phyloP scores from a whole-genome alignment of 2,329 filamentous ascomycete genomes.

The Xylaria sp. region DNA sequence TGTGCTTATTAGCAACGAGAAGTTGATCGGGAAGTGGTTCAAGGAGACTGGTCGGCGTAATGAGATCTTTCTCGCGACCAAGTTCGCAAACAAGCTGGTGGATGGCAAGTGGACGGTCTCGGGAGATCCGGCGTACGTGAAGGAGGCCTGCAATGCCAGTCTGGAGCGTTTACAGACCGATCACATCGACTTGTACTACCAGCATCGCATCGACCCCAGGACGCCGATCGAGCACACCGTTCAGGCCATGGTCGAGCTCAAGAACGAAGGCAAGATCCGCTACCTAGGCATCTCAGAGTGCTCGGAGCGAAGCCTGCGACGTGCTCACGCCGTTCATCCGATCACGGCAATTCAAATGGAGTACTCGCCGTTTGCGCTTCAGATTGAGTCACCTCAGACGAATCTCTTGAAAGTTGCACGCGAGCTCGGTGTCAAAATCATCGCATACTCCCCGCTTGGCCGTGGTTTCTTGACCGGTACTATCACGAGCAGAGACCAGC shows the following conservation, averaged over 20 bases:
- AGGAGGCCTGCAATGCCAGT: conserved; percentile 47
- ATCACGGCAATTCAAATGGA: conserved; percentile 63
- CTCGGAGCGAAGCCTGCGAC: conserved; percentile 57
- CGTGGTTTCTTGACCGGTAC: conserved; percentile 63
- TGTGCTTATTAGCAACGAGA: conserved; percentile 49
- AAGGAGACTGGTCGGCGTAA: conserved; percentile 56
- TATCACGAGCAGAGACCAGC: conserved; percentile 56
- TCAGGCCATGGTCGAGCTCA: conserved; percentile 58
- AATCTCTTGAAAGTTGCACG: conserved; percentile 60
- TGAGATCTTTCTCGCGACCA: conserved; percentile 62
- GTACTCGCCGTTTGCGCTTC: conserved; percentile 63
- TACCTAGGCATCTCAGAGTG: conserved; percentile 62
- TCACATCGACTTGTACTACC: conserved; percentile 65
- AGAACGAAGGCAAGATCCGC: conserved; percentile 61
- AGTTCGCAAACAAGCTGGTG: conserved; percentile 57
- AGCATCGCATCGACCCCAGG: conserved; percentile 59
- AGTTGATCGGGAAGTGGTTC: conserved; percentile 56
- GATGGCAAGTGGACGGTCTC: conserved; percentile 39
- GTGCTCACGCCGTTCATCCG: conserved; percentile 59
- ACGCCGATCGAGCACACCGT: conserved; percentile 60
- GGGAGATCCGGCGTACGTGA: conserved; percentile 45
- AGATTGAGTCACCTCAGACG: conserved; percentile 64
- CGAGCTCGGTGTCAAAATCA: conserved; percentile 63
- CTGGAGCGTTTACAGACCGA: conserved; percentile 59
- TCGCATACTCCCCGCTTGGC: conserved; percentile 67